phyloP scores from a whole-genome alignment of 768 basidiomycete species.

The Daedalea quercina region DNA sequence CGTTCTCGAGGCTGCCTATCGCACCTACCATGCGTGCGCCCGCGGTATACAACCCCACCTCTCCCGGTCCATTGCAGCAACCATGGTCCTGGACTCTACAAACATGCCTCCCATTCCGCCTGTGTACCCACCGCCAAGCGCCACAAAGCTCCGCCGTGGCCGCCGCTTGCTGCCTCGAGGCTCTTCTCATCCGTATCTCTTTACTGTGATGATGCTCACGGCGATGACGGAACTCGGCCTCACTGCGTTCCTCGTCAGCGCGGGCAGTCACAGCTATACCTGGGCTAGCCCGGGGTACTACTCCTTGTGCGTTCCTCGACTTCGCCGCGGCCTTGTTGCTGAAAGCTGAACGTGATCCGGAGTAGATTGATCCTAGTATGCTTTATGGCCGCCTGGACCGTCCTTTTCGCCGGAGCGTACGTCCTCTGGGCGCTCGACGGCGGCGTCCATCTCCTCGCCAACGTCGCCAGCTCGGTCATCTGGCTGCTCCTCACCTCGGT shows the following conservation, averaged over 20 bases:
- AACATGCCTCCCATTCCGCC: neutral
- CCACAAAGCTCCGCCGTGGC: constrained; percentile 10
- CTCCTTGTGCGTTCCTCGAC: constrained; percentile 40
- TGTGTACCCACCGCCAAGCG: constrained; percentile 9
- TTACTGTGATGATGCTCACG: constrained; percentile 52
- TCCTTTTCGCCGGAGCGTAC: constrained; percentile 61
- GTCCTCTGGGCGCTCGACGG: constrained; percentile 66
- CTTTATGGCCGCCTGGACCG: constrained; percentile 49
- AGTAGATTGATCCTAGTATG: constrained; percentile 26
- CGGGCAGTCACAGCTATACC: constrained; percentile 53
- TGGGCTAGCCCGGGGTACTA: constrained; percentile 63
- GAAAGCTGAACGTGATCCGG: neutral
- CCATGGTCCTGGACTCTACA: neutral
- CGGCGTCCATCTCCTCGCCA: constrained; percentile 62
- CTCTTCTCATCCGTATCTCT: constrained; percentile 27
- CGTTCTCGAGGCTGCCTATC: no score
- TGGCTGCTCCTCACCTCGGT: constrained; percentile 62
- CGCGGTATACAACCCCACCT: constrained; percentile 2
- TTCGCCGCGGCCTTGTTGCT: neutral
- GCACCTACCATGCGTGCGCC: constrained; percentile 8
- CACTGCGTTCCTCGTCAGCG: constrained; percentile 64
- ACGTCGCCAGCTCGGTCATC: constrained; percentile 67
- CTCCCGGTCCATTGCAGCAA: neutral
- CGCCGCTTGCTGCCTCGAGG: constrained; percentile 9
- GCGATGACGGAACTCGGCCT: constrained; percentile 72